Evolutionary conservation across 768 basidiomycete genomes (phyloP).

Genomic region (Boletus vinaceobasis): DNA sequence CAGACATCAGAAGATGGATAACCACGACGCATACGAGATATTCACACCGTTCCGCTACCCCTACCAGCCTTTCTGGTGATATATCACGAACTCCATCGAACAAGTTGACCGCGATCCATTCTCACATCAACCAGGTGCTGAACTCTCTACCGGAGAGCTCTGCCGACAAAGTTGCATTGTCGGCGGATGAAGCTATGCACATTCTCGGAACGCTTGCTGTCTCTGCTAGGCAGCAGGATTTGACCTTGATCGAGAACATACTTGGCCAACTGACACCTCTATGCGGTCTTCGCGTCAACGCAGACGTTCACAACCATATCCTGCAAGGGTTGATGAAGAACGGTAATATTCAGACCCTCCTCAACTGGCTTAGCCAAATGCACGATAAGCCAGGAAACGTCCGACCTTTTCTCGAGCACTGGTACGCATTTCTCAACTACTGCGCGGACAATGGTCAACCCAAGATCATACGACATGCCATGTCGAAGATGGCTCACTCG

Average conservation of each 20-base stretch:
- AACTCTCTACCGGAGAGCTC: conserved; percentile 13
- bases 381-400: conserved; percentile 44
- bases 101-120: conserved; percentile 22
- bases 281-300: conserved; percentile 44
- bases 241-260: conserved; percentile 52
- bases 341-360: conserved; percentile 42
- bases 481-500: conserved; percentile 35
- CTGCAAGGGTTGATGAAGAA: conserved; percentile 45
- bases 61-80: conserved; percentile 5
- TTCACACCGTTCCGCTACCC: neutral
- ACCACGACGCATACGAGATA: conserved; percentile 9
- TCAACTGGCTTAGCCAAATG: conserved; percentile 55
- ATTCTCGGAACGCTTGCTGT: conserved; percentile 46
- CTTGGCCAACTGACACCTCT: conserved; percentile 46
- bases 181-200: conserved; percentile 31
- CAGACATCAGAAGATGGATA: conserved; percentile 23
- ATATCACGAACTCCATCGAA: conserved; percentile 11
- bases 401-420: conserved; percentile 49
- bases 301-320: conserved; percentile 48
- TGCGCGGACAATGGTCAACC: conserved; percentile 31
- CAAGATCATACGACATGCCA: conserved; percentile 28
- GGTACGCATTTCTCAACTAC: conserved; percentile 50
- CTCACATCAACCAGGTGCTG: conserved; percentile 23
- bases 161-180: conserved; percentile 11
- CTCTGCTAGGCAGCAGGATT: conserved; percentile 51